phyloP scores from a whole-genome alignment of 1,284 basidiomycete species.

The Laetiporus sulphureus region DNA sequence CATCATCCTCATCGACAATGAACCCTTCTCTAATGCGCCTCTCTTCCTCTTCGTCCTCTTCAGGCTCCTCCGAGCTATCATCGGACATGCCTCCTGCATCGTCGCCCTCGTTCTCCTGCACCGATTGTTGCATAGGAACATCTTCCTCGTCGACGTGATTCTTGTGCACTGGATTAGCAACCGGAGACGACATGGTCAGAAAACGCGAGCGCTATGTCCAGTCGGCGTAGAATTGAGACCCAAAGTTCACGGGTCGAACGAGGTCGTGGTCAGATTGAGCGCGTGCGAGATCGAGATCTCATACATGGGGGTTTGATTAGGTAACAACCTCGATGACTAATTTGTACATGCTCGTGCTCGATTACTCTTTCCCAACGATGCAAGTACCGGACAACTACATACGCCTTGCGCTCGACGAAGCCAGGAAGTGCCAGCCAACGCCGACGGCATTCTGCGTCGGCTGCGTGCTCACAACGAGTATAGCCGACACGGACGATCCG shows the following conservation, averaged over 20 bases:
- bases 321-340: no score
- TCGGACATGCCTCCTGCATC: constrained; percentile 50
- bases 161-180: constrained; percentile 25
- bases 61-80: constrained; percentile 81
- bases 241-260: not conserved
- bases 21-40: constrained; percentile 72
- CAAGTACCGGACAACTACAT: constrained; percentile 34
- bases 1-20: constrained; percentile 82
- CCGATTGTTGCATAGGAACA: constrained; percentile 50
- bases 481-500: constrained; percentile 30
- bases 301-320: no score
- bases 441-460: constrained; percentile 94
- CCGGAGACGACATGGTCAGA: constrained; percentile 52
- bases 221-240: no score
- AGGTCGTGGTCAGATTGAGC: constrained; percentile 6
- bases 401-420: constrained; percentile 64
- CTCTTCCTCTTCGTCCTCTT: constrained; percentile 80
- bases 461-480: constrained; percentile 65
- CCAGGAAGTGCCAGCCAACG: constrained; percentile 64
- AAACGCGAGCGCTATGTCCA: no score
- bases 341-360: no score
- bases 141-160: constrained; percentile 35
- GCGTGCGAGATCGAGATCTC: constrained; percentile 10
- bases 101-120: constrained; percentile 43
- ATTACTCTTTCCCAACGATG: no score